phyloP scores from a whole-genome alignment of 2,329 filamentous ascomycete genomes.

The Chrysosporium keratinophilum region DNA sequence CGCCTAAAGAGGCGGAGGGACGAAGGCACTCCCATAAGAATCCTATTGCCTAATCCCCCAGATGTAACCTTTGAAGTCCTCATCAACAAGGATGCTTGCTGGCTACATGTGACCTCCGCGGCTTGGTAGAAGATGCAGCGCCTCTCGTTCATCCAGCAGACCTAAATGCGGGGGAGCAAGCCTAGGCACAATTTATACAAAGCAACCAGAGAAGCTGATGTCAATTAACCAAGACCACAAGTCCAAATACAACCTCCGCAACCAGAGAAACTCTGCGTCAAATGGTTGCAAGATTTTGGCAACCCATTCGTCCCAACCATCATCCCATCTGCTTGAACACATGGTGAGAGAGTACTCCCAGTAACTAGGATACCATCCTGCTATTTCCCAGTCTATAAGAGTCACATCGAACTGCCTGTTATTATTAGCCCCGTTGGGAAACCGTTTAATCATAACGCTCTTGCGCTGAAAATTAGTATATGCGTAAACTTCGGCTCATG shows the following conservation, averaged over 20 bases:
- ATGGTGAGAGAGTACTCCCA: conserved; percentile 32
- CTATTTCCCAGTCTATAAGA: conserved; percentile 33
- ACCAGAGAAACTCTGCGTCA: conserved; percentile 25
- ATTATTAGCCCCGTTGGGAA: background rate
- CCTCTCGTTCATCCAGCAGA: too few relatives aligned
- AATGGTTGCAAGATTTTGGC: conserved; percentile 24
- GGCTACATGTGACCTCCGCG: too few relatives aligned
- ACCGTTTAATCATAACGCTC: conserved; percentile 23
- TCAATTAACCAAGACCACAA: conserved; percentile 21
- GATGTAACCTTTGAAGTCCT: too few relatives aligned
- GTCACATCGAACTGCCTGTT: conserved; percentile 19
- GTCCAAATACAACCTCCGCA: conserved; percentile 21
- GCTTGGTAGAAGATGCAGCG: too few relatives aligned
- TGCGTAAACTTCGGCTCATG: conserved; percentile 25
- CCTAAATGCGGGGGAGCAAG: too few relatives aligned
- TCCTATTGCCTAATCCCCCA: too few relatives aligned
- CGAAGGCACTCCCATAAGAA: too few relatives aligned
- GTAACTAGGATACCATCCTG: conserved; percentile 33
- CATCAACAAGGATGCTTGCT: too few relatives aligned
- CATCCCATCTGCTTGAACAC: conserved; percentile 25
- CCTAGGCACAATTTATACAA: background rate
- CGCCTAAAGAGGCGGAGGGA: too few relatives aligned
- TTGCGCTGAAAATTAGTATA: conserved; percentile 24
- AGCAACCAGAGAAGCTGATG: conserved; percentile 9
- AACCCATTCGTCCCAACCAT: conserved; percentile 29